A percentile compares a stretch with the other conserved stretches of the same genome.
Evolutionary conservation across 2,329 filamentous ascomycete genomes (phyloP).

Genomic region (Xylogone sp.): DNA sequence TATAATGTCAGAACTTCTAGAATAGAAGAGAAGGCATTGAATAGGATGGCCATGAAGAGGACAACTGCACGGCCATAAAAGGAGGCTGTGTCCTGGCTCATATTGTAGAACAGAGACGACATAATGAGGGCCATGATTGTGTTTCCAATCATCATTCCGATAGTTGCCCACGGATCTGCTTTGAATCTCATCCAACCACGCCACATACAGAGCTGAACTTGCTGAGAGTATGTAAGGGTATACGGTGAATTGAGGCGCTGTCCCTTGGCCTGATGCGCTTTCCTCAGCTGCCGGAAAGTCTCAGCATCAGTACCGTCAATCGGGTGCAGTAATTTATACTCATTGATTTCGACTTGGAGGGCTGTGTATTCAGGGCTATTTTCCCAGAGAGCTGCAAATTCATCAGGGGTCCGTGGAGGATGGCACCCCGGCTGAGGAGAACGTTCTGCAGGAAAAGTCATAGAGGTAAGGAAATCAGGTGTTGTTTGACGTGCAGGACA

Average conservation of each 20-base stretch:
- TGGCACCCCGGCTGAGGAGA: conserved; percentile 53
- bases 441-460: conserved; percentile 61
- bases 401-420: conserved; percentile 50
- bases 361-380: conserved; percentile 39
- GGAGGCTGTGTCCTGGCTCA: conserved; percentile 45
- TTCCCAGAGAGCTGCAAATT: conserved; percentile 51
- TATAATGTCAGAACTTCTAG: conserved; percentile 71
- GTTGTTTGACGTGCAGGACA: conserved; percentile 51
- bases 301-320: conserved; percentile 29
- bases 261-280: conserved; percentile 39
- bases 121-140: conserved; percentile 58
- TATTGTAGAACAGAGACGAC: conserved; percentile 61
- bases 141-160: conserved; percentile 38
- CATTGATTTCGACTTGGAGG: conserved; percentile 42
- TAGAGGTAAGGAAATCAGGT: conserved; percentile 73
- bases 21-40: conserved; percentile 63
- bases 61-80: conserved; percentile 62
- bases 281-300: conserved; percentile 34
- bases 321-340: conserved; percentile 44
- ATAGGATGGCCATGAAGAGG: conserved; percentile 64
- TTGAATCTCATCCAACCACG: conserved; percentile 75
- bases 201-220: conserved; percentile 75
- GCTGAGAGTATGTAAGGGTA: conserved; percentile 73
- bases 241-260: conserved; percentile 72
- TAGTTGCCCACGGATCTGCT: conserved; percentile 69